Evolutionary conservation across 306 rosid genomes (phyloP).

Genomic region (Psophocarpus tetragonolobus): DNA sequence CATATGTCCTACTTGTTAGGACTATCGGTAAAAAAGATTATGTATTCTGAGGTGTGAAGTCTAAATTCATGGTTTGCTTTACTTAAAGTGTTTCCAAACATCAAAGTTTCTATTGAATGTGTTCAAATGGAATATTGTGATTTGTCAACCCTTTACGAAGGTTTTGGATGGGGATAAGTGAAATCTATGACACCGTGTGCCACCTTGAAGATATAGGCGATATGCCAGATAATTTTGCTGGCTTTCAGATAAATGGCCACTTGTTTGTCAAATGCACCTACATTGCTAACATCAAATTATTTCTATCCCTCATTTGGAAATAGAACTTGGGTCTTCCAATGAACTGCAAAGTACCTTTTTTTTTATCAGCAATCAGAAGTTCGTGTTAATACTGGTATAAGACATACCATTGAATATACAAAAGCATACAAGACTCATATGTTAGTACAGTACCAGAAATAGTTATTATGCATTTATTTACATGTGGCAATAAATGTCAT

Average conservation of each 20-base stretch:
- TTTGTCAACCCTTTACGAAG: not conserved
- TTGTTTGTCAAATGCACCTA: slow-evolving; percentile 10
- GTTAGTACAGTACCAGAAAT: too few species aligned
- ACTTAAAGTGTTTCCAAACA: not conserved
- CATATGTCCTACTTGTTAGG: too few species aligned
- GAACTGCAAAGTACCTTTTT: slow-evolving; percentile 10
- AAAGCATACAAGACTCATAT: too few species aligned
- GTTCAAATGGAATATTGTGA: not conserved
- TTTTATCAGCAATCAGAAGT: too few species aligned
- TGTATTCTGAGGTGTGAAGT: slow-evolving; percentile 5
- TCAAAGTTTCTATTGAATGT: not conserved
- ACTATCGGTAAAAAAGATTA: slow-evolving; percentile 64
- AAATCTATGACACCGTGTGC: not conserved
- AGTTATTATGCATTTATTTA: too few species aligned
- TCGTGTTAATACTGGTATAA: too few species aligned
- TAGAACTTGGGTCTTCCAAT: slow-evolving; percentile 1
- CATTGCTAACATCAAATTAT: not conserved
- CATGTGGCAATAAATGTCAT: too few species aligned
- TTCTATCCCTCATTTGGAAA: slow-evolving; percentile 21
- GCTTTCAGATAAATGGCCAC: slow-evolving; percentile 19
- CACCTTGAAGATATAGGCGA: slow-evolving; percentile 4
- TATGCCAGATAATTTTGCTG: not conserved
- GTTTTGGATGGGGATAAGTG: not conserved
- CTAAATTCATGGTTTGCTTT: not conserved
- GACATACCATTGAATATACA: too few species aligned